Evolutionary conservation across 371 early-diverging fungal species (phyloP), one percentile per base, ranked within the genome.

Genomic region (Mycotypha africana): DNA sequence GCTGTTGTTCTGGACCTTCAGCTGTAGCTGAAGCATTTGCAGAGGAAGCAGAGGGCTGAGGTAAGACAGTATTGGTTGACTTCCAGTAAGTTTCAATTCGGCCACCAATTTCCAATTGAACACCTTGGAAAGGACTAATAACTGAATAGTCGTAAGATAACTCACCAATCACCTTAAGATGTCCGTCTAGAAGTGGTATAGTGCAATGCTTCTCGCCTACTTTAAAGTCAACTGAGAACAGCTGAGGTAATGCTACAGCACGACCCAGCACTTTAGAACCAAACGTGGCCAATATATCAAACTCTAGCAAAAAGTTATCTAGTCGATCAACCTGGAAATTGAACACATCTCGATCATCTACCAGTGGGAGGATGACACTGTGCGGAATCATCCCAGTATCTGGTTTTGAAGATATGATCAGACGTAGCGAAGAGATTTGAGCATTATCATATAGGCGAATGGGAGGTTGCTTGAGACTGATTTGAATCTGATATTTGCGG

Each of bases 31-130:
- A n/a, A n/a, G n/a, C n/a, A n/a, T n/a, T n/a, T n/a, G n/a, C n/a
- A n/a, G n/a, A n/a, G n/a, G n/a, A n/a, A 28, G 28, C 5, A 21
- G 33, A 14, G 8, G 33, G 43, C 11, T 14, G 28, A 24, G 67
- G 70, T 33, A 69, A 61, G 9, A 79, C 56, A 12, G 79, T 75
- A 43, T 84, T 85, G 1, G 92, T 90, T 2, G 94, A 87, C 67
- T 95, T 95, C 97, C 97, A 97, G 47, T 97, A 97, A 0, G 97
- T 97, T 55, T 93, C 93, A 25, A 95, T 83, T 19, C 85, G 80
- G 17, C 97, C 97, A 9, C 95, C 97, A 49, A 96, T 92, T 57
- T 86, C 84, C 41, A 96, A 64, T 15, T 82, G 76, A 0, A 90
- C 86, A 28, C 91, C 94, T 25, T 74, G 71, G 62, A 96, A 94